These are phyloP conservation scores for Cladosporium sp. DNA, from an alignment of 2,329 filamentous ascomycete species.

Conservation along the genomic window DNA sequence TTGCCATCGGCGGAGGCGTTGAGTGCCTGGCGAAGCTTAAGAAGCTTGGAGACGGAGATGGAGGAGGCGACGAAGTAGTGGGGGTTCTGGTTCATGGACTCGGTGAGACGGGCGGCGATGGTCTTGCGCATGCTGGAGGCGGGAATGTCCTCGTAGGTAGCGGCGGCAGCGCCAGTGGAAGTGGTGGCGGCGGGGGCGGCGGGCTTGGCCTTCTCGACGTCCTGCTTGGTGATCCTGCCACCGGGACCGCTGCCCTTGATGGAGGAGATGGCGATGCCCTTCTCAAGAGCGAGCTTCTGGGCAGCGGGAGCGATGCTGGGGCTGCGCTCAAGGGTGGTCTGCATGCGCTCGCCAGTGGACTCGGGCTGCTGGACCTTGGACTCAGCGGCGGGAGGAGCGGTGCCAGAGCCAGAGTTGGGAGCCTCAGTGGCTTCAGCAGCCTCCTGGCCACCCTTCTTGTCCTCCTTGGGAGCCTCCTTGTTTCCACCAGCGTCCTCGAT, in stretches of 20 bases:
- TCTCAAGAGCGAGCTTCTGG: slow-evolving; percentile 79
- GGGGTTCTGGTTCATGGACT: slow-evolving; percentile 90
- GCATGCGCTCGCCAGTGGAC: slow-evolving; percentile 69
- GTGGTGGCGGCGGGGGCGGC: slow-evolving; percentile 41
- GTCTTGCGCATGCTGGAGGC: slow-evolving; percentile 95
- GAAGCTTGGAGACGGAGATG: slow-evolving; percentile 88
- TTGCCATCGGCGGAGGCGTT: slow-evolving; percentile 84
- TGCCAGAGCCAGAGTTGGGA: slow-evolving; percentile 52
- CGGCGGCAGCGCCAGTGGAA: slow-evolving; percentile 50
- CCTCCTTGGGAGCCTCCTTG: slow-evolving; percentile 56
- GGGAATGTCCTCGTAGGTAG: slow-evolving; percentile 77
- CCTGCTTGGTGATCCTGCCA: slow-evolving; percentile 84
- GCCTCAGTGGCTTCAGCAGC: slow-evolving; percentile 60
- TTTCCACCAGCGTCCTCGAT: slow-evolving; percentile 88
- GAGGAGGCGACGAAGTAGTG: slow-evolving; percentile 95
- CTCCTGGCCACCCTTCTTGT: slow-evolving; percentile 59
- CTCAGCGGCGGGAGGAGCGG: slow-evolving; percentile 47
- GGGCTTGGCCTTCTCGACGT: slow-evolving; percentile 81
- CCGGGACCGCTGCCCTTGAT: slow-evolving; percentile 84
- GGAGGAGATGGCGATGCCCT: slow-evolving; percentile 68
- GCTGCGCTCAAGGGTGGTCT: slow-evolving; percentile 80
- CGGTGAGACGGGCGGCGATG: slow-evolving; percentile 83
- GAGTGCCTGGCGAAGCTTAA: slow-evolving; percentile 91
- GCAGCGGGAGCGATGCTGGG: slow-evolving; percentile 68
- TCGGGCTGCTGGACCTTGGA: slow-evolving; percentile 66